phyloP scores from a whole-genome alignment of 805 yeast species.

The Candida cerambycidarum region DNA sequence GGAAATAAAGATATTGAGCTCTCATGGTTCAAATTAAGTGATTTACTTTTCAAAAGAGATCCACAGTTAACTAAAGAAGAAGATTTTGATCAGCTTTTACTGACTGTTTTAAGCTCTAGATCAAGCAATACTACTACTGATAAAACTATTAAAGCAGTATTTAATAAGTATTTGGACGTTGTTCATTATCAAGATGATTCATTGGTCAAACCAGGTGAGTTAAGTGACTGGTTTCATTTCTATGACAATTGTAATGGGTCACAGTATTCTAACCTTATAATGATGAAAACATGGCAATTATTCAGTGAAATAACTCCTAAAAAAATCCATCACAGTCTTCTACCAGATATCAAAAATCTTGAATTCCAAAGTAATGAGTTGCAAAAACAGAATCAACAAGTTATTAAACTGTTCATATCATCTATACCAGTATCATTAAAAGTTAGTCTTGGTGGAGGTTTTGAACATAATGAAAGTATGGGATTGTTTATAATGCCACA shows the following conservation, averaged over 20 bases:
- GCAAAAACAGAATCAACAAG: slow-evolving; percentile 31
- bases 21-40: slow-evolving; percentile 68
- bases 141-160: slow-evolving; percentile 69
- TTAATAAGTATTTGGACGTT: slow-evolving; percentile 59
- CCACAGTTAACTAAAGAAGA: slow-evolving; percentile 45
- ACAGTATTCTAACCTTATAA: slow-evolving; percentile 56
- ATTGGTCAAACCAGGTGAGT: slow-evolving; percentile 53
- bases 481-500: slow-evolving; percentile 36
- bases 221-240: slow-evolving; percentile 77
- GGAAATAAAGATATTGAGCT: slow-evolving; percentile 57
- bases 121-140: slow-evolving; percentile 51
- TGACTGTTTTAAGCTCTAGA: slow-evolving; percentile 42
- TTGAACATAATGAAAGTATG: slow-evolving; percentile 22
- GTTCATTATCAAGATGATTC: slow-evolving; percentile 63
- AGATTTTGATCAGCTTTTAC: slow-evolving; percentile 49
- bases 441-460: slow-evolving; percentile 27
- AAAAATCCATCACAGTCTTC: slow-evolving; percentile 18
- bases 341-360: slow-evolving; percentile 32
- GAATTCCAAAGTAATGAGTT: slow-evolving; percentile 43
- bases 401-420: slow-evolving; percentile 29
- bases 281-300: slow-evolving; percentile 59
- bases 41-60: slow-evolving; percentile 57
- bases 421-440: slow-evolving; percentile 28
- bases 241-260: slow-evolving; percentile 55
- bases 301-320: slow-evolving; percentile 59